Percentiles rank a stretch among this genome's conserved stretches.
Evolutionary conservation across 352 stramenopile species (phyloP).

Genomic region (Discostella stelligera): DNA sequence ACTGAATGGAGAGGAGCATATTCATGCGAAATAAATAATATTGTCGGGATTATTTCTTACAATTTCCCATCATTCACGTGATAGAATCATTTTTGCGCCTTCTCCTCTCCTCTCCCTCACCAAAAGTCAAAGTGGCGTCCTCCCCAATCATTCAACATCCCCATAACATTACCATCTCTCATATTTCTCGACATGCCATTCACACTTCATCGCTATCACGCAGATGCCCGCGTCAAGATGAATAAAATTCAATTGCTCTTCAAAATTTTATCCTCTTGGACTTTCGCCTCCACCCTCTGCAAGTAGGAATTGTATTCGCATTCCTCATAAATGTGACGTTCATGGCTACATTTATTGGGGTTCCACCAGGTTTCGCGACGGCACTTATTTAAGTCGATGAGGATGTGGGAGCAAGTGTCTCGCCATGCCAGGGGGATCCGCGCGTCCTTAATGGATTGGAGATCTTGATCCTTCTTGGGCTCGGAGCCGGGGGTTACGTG

Average conservation of each 20-base stretch:
- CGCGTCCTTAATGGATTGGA: slow-evolving; percentile 91
- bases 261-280: slow-evolving; percentile 44
- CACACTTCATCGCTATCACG: not conserved
- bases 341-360: slow-evolving; percentile 93
- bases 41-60: not conserved
- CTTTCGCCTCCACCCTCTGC: slow-evolving; percentile 73
- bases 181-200: not conserved
- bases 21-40: not conserved
- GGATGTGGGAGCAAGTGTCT: slow-evolving; percentile 92
- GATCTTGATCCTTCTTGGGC: slow-evolving; percentile 68
- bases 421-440: slow-evolving; percentile 92
- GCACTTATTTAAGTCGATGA: slow-evolving; percentile 94
- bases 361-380: slow-evolving; percentile 91
- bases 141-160: not conserved
- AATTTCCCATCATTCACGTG: not conserved
- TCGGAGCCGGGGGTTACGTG: slow-evolving; percentile 63
- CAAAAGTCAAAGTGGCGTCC: not conserved
- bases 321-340: slow-evolving; percentile 98
- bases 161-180: not conserved
- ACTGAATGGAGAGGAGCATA: not conserved
- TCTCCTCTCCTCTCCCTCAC: not conserved
- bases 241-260: not conserved
- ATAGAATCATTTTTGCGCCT: not conserved
- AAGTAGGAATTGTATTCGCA: slow-evolving; percentile 91
- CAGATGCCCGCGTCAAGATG: not conserved